These are phyloP conservation scores for Cymbidium sinense DNA, from an alignment of 106 monocot genomes.

Conservation along the genomic window DNA sequence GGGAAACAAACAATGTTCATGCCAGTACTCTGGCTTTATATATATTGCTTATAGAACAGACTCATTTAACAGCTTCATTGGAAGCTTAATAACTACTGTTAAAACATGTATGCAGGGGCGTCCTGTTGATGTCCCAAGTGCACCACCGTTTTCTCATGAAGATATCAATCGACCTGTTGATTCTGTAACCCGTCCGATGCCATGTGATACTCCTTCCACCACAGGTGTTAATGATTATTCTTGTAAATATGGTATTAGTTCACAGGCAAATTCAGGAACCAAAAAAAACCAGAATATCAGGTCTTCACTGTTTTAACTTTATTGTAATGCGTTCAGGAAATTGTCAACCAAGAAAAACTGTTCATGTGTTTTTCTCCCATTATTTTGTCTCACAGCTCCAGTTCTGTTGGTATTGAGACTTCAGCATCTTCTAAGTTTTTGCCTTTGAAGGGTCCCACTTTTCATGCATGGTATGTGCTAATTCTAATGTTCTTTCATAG, in stretches of 20 bases:
- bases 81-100: neutral
- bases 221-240: slow-evolving; percentile 26
- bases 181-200: slow-evolving; percentile 10
- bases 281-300: slow-evolving; percentile 29
- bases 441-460: slow-evolving; percentile 59
- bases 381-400: slow-evolving; percentile 19
- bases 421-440: slow-evolving; percentile 49
- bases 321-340: neutral
- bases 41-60: too few species aligned
- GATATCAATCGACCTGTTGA: slow-evolving; percentile 39
- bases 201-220: slow-evolving; percentile 11
- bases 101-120: slow-evolving; percentile 22
- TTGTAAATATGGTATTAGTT: slow-evolving; percentile 20
- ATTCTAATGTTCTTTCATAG: neutral
- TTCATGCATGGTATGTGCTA: slow-evolving; percentile 71
- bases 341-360: neutral
- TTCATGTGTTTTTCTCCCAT: neutral
- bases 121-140: slow-evolving; percentile 67
- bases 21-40: too few species aligned
- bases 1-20: too few species aligned
- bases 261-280: slow-evolving; percentile 21
- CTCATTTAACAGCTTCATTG: neutral
- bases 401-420: slow-evolving; percentile 28
- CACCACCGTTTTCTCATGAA: slow-evolving; percentile 65
- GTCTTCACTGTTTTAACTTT: slow-evolving; percentile 15